phyloP scores from a whole-genome alignment of 352 stramenopile species.

The Ophiocytium majus region DNA sequence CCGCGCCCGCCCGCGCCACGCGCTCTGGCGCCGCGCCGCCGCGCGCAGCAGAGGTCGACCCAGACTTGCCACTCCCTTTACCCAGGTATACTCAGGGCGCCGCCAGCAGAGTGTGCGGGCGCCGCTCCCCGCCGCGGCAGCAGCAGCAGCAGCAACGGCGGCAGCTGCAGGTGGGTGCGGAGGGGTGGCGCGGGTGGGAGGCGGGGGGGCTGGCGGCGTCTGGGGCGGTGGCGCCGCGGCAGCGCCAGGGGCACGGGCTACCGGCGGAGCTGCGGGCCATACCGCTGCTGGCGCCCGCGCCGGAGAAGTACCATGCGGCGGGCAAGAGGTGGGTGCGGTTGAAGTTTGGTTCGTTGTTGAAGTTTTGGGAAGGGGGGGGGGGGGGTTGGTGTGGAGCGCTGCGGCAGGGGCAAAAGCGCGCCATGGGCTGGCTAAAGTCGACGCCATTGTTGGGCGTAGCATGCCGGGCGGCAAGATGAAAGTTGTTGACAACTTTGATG shows the following conservation, averaged over 20 bases:
- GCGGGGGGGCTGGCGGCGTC: not conserved
- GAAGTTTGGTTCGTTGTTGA: too few relatives aligned
- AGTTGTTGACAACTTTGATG: too few relatives aligned
- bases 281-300: conserved; percentile 20
- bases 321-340: not conserved
- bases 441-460: too few relatives aligned
- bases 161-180: too few relatives aligned
- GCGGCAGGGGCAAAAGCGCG: too few relatives aligned
- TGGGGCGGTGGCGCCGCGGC: conserved; percentile 23
- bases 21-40: not conserved
- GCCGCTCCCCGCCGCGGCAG: not conserved
- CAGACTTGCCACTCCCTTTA: not conserved
- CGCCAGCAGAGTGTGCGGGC: not conserved
- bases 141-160: not conserved
- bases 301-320: conserved; percentile 10
- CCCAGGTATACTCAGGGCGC: not conserved
- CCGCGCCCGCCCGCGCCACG: not conserved
- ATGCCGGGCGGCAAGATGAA: too few relatives aligned
- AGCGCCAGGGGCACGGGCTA: conserved; percentile 42
- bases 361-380: too few relatives aligned
- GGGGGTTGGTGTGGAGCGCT: too few relatives aligned
- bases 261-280: conserved; percentile 44
- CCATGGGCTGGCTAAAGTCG: too few relatives aligned
- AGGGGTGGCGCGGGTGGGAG: not conserved
- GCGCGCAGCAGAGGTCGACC: not conserved